A percentile compares a stretch with the other conserved stretches of the same genome.
Conservation (phyloP, 2,329 filamentous ascomycete species). For the Kalmusia sp. region DNA sequence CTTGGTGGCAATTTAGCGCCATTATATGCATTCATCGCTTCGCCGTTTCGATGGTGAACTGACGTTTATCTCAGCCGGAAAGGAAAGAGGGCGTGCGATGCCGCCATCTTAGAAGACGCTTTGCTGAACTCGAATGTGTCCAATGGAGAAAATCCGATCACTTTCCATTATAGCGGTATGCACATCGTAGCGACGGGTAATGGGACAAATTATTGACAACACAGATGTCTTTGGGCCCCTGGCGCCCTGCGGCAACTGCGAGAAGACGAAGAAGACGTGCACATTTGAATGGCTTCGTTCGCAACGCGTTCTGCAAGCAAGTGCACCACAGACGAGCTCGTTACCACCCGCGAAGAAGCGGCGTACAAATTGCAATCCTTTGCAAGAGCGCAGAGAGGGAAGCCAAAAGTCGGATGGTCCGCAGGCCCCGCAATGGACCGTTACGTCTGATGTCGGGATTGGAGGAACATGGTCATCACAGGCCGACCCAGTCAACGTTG, state of each 20-base stretch:
- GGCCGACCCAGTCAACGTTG: slow-evolving; percentile 22
- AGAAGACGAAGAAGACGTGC: slow-evolving; percentile 53
- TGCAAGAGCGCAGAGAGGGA: slow-evolving; percentile 7
- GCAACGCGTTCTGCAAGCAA: slow-evolving; percentile 39
- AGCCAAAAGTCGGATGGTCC: slow-evolving; percentile 1
- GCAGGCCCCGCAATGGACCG: slow-evolving; percentile 11
- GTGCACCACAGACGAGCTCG: slow-evolving; percentile 21
- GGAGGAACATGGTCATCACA: slow-evolving; percentile 10
- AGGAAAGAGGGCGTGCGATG: slow-evolving; percentile 55
- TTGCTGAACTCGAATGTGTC: slow-evolving; percentile 32
- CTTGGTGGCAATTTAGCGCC: neutral
- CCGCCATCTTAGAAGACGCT: slow-evolving; percentile 44
- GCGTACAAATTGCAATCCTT: slow-evolving; percentile 29
- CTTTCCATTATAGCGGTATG: slow-evolving; percentile 47
- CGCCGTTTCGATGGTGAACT: neutral
- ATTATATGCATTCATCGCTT: neutral
- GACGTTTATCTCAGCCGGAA: slow-evolving; percentile 34
- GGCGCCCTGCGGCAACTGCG: slow-evolving; percentile 52
- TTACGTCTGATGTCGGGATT: slow-evolving; percentile 8
- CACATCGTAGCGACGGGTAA: slow-evolving; percentile 1
- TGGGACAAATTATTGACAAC: slow-evolving; percentile 23
- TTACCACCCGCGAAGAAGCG: slow-evolving; percentile 38
- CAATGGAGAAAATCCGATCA: slow-evolving; percentile 28
- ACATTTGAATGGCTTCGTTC: slow-evolving; percentile 54
- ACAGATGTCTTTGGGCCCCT: slow-evolving; percentile 44